Evolutionary conservation across 2,329 filamentous ascomycete genomes (phyloP), one percentile per base, ranked within the genome.

Genomic region (Fusarium udum): DNA sequence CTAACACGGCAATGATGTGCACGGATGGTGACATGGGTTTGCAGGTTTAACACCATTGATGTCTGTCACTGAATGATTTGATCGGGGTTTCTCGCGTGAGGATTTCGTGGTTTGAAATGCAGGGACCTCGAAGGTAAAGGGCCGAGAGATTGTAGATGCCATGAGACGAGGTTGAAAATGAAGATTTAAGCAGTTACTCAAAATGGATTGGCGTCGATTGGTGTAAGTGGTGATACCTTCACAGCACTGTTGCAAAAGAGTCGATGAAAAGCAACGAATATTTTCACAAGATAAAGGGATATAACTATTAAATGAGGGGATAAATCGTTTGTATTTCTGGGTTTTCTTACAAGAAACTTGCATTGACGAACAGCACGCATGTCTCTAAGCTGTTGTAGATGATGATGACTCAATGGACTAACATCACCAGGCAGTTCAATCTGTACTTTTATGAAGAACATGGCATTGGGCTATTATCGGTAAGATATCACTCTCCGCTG

Each of bases 1-100:
- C 53, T 14, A 66, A 69, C 53, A 22, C 15, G 52, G 70, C 48
- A 72, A 61, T 24, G 65, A 75, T 75, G 32, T 15, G 28, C 69
- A 40, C 13, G 45, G 11, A 14, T 37, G 31, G 18, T 26, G 63
- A 42, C 40, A 64, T 42, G 39, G 24, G 28, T 32, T 48, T 32
- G 22, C 51, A 52, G 31, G 28, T 32, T 52, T 48, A 28, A 34
- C 22, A 22, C 22, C 13, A 22, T 45, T 28, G 22, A 11, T 28
- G 22, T 20, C 28, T 48, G 20, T 16, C 20, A n/a, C 34, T 31
- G n/a, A 32, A 39, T 61, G n/a, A 12, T 43, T 48, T 28, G 11
- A n/a, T 39, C 3, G 13, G 26, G 20, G 12, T 31, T n/a, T 48
- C 18, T 22, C 28, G n/a, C n/a, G 7, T 10, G 12, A 20, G 8